Evolutionary conservation across 139 green algal species (phyloP), one percentile per base, ranked within the genome.

Genomic region (Bryopsis sp.): DNA sequence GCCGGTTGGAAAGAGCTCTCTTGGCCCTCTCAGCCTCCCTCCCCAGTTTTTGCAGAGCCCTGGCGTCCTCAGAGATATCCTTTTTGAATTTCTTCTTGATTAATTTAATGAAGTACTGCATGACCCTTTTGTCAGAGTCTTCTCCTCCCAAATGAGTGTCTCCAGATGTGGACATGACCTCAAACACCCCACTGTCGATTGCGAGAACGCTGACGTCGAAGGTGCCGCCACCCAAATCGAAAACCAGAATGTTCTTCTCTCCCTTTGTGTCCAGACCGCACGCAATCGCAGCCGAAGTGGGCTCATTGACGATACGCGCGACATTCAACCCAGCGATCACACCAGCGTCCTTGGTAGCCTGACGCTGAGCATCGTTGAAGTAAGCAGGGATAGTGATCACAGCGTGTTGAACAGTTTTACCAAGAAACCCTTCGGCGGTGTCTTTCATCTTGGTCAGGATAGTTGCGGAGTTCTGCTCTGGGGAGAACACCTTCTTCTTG

Each of bases 51-150:
- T 95, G 88, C 65, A 97, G 79, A 0, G 95, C 93, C 57, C 89
- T 86, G 35, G 80, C 78, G 78, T 99, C 93, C n/a, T 77, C 82
- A 68, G 78, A 89, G 67, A 98, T 76, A 69, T 99, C 92, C 77
- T 92, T 90, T 74, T 85, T 85, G 82, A 90, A 92, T 85, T 99
- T 98, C 59, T 90, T 86, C 84, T 98, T 98, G 80, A 99, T 93
- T 7, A 97, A 83, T 87, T 97, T 97, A 79, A 99, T 95, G 81
- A 99, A 97, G 85, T 99, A 97, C 79, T 98, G 84, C 90, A 98
- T 97, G 0, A 98, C 81, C 39, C 87, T 81, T 77, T 99, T 89
- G 84, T 99, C 95, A 80, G 99, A 98, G 84, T 98, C 95, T 85
- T 98, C 94, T 43, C 80, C 81, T 67, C 95, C 95, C 74, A 99